Evolutionary conservation across 1,284 basidiomycete species (phyloP), one percentile per base, ranked within the genome.

Genomic region (Entoloma clypeatum): DNA sequence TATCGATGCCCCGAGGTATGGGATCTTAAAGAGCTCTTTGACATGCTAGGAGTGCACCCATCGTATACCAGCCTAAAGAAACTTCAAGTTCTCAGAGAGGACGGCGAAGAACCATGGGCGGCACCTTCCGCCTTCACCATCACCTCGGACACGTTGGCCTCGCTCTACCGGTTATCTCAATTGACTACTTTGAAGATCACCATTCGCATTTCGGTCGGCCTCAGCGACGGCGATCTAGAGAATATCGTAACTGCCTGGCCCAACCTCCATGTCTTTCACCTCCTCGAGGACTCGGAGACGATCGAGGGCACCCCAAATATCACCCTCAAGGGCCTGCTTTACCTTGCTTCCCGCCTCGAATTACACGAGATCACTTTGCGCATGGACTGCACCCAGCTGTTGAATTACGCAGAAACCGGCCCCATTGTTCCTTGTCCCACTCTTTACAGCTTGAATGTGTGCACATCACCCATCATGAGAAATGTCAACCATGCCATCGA

Each of bases 201-300:
- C 1, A 26, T 43, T 16, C 3, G 31, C 19, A 13, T 41, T 2
- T 5, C 18, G 2, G 19, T 46, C 25, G 4, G n/a, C 4, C 14
- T 39, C 3, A 8, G 21, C 6, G 36, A 46, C 21, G 14, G 9
- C 6, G 32, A 37, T 33, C 14, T 42, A 7, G 16, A 41, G n/a
- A 17, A 30, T 7, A 46, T 46, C 7, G 30, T 36, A 10, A 14
- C 2, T 3, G 26, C 39, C 13, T 42, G 44, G 40, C 44, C 39
- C n/a, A 5, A 21, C 11, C 32, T 41, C 7, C 10, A n/a, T 3
- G 4, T 10, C 2, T 39, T 44, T 30, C 13, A 6, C 13, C 42
- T 47, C 14, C 8, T 6, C 10, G 41, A 47, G 14, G 13, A 29
- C 18, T n/a, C n/a, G n/a, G n/a, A n/a, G n/a, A 41, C 37, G 0